Base-by-base conservation (phyloP, 352 stramenopile genomes). In the Pythium angustatum region DNA sequence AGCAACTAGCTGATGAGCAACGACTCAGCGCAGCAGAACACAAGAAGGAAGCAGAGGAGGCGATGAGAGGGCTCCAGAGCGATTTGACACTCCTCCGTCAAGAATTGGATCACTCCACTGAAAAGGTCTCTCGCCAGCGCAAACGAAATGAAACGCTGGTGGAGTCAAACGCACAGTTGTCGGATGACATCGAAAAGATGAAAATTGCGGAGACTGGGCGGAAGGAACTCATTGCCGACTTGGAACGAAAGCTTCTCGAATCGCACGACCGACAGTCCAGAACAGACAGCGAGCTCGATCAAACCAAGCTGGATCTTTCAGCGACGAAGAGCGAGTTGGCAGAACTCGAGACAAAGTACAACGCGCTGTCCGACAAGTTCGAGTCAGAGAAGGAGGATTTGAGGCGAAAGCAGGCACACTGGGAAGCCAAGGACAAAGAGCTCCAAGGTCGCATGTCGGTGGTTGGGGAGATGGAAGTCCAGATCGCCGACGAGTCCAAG, bases 401-500 rank as follows among this genome's bases (percentile, higher is more conserved):
- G 14, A 55, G 69, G 4, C 48, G 28, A 9, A 64, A 68, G 41
- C 21, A 65, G n/a, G 30, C 34, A 3, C 30, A 54, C 6, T 68
- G 58, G 66, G 54, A 68, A 30, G 40, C 36, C 3, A 68, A 68
- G 34, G 40, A 68, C 22, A 63, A 59, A 45, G 65, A 72, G 38
- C 2, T 72, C 9, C 44, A 58, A 36, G 49, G 53, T 27, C 41
- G 59, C 14, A 56, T 28, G 44, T 51, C 65, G 5, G 53, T 64
- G 8, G 44, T 72, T 27, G 48, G 36, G 17, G 50, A 61, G 27
- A 70, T 65, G 56, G 63, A 70, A 31, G 43, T 36, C 5, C 55
- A 70, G n/a, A 47, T 62, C n/a, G 49, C 55, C 10, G 63, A 64
- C 26, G 61, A 63, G 27, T 63, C 61, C 1, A 74, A 68, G 34